phyloP scores from a whole-genome alignment of 2,329 filamentous ascomycete genomes.

The Fonsecaea erecta region DNA sequence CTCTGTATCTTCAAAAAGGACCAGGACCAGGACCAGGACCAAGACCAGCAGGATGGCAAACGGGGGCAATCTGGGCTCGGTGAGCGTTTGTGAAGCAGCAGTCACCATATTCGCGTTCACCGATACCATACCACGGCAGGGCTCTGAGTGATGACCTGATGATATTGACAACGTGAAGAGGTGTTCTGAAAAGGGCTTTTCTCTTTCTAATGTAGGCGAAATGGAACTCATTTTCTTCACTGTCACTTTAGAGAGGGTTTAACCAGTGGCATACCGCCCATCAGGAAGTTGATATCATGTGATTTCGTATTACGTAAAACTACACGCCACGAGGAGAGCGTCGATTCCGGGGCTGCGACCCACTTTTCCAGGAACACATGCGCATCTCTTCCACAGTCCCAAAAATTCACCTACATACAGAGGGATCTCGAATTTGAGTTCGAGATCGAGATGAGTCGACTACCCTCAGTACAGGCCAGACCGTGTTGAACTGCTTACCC shows the following conservation, averaged over 20 bases:
- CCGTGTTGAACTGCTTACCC: background rate
- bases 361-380: conserved; percentile 27
- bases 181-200: background rate
- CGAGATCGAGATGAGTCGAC: background rate
- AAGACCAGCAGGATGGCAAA: background rate
- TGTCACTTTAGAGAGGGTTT: background rate
- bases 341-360: conserved; percentile 12
- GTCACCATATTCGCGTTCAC: background rate
- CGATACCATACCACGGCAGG: background rate
- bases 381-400: background rate
- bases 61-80: background rate
- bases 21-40: background rate
- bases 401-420: background rate
- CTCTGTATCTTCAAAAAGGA: background rate
- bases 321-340: conserved; percentile 23
- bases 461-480: background rate
- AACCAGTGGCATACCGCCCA: too few relatives aligned
- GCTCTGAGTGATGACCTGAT: background rate
- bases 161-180: background rate
- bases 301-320: background rate
- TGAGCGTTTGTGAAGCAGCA: background rate
- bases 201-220: too few relatives aligned
- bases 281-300: background rate
- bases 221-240: background rate
- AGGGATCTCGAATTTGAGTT: background rate